Evolutionary conservation across 257 asterid species (phyloP), one percentile per base, ranked within the genome.

Genomic region (Solanum raphanifolium): DNA sequence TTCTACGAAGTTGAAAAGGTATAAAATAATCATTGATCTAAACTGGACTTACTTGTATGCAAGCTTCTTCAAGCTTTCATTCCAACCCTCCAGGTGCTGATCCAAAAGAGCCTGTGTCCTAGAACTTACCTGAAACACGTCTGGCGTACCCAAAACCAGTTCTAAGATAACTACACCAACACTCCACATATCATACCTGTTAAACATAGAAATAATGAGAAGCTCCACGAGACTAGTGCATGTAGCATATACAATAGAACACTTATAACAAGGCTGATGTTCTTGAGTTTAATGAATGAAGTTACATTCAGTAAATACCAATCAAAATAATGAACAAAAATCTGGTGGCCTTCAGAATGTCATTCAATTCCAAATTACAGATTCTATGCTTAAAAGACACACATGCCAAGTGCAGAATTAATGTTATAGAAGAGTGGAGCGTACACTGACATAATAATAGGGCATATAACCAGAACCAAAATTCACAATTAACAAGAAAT

Each of bases 111-210:
- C 95, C 87, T 95, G 98, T 41, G 98, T 95, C 86, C 92, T 91
- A 31, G 98, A 91, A 91, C 88, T 95, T 83, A 97, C 96, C 89
- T 95, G 99, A 90, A 97, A 95, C 84, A 93, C 99, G 89, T 97
- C 92, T 41, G 99, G 99, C 65, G 99, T 94, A 89, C 99, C 99
- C 88, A 97, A 93, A 85, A 97, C 91, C 92, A 97, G 89, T 94
- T 97, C 99, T 95, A 97, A 87, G 83, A 97, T 93, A 81, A 97
- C 94, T 87, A 96, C 96, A 74, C 99, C 99, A 87, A 94, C 98
- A 90, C 99, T 97, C 99, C 99, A 97, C 98, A 94, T 94, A 89
- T 97, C 99, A 90, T 97, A 97, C 98, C 99, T 97, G 85, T 62
- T 87, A 90, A 88, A 91, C 87, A 90, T 58, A 88, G 43, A 46